These are phyloP conservation scores for Garcia nutans DNA, from an alignment of 345 rosid genomes.

Conservation along the genomic window DNA sequence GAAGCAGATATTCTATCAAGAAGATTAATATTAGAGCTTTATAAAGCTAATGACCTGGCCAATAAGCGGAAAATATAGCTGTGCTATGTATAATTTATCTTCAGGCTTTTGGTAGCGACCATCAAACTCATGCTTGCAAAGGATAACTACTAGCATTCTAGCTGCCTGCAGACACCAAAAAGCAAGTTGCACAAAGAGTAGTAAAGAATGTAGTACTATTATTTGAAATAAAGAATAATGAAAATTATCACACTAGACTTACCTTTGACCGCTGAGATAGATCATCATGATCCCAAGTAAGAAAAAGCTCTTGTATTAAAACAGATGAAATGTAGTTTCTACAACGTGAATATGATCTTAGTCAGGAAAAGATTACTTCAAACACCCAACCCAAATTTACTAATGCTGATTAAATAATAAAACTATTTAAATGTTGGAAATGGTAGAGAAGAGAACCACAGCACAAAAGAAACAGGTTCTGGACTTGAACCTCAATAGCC, in stretches of 20 bases:
- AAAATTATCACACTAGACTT: conserved; percentile 11
- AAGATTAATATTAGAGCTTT: neutral
- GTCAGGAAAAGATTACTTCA: conserved; percentile 26
- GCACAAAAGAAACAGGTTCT: too few species aligned
- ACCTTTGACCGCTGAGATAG: conserved; percentile 92
- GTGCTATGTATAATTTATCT: conserved; percentile 96
- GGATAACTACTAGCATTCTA: conserved; percentile 79
- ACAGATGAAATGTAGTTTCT: conserved; percentile 98
- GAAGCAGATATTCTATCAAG: neutral
- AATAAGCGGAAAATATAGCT: conserved; percentile 86
- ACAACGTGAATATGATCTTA: conserved; percentile 38
- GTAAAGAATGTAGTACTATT: neutral
- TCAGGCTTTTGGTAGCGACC: conserved; percentile 97
- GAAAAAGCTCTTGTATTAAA: conserved; percentile 92
- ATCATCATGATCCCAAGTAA: conserved; percentile 97
- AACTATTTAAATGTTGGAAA: too few species aligned
- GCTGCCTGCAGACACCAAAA: conserved; percentile 67
- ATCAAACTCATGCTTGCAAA: conserved; percentile 98
- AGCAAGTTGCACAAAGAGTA: neutral
- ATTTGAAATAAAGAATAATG: conserved; percentile 8
- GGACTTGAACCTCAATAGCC: too few species aligned
- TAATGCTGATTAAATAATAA: too few species aligned
- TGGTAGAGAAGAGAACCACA: too few species aligned
- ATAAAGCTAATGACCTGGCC: conserved; percentile 60
- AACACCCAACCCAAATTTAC: conserved; percentile 6